Evolutionary conservation across 2,329 filamentous ascomycete genomes (phyloP), one percentile per base, ranked within the genome.

Genomic region (Paraphaeosphaeria sporulosa): DNA sequence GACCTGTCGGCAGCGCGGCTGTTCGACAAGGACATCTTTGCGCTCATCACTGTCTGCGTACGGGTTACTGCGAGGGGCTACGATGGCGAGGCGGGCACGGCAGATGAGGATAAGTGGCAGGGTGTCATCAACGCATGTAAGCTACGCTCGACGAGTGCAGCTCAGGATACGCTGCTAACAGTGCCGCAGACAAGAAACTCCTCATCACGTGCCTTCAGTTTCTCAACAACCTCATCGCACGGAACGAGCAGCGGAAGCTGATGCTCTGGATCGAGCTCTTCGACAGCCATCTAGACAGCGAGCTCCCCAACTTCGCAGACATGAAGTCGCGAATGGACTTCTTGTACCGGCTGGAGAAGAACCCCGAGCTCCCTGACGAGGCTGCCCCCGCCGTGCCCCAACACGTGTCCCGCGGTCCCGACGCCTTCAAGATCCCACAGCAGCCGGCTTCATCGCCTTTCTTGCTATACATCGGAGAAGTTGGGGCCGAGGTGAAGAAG

Each of bases 131-230:
- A 87, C 69, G 83, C 86, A 4, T 89, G 72, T 76, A 63, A 55
- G 71, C 50, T 7, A 19, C 19, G 27, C 12, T 25, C 1, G 25
- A 23, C n/a, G 8, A 27, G 12, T 32, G 19, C 3, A 27, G 12
- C 30, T 12, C 23, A 17, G 17, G 8, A 15, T 30, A 21, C 7
- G 27, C 19, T 25, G 42, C 64, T 68, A 55, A 71, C 59, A 46
- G 21, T 9, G 12, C 12, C 3, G 15, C 55, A 76, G 72, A 88
- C 76, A 89, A 90, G 76, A 86, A 87, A 67, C 78, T 89, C 19
- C 79, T 89, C 67, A 89, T 89, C 57, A 88, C 86, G 2, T 86
- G 85, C 62, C 79, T 90, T n/a, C 87, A 89, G 70, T 89, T 88
- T 64, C 76, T 89, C 57, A 88, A 89, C 76, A 89, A 89, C 64